These are phyloP conservation scores for Ganoderma lucidum DNA, from an alignment of 1,284 basidiomycete genomes.

Conservation along the genomic window DNA sequence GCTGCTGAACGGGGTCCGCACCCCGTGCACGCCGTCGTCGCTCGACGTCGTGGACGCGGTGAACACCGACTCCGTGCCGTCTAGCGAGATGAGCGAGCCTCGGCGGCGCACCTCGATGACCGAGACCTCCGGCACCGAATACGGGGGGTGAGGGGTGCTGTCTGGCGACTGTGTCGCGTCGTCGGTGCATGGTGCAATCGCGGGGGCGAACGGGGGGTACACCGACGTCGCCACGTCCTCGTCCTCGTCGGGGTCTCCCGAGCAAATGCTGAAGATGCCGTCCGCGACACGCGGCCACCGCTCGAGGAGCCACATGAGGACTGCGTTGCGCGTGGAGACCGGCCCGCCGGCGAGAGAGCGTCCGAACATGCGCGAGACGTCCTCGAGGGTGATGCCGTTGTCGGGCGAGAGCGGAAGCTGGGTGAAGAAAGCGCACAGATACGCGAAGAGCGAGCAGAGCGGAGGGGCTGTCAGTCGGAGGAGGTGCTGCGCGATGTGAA, in stretches of 20 bases:
- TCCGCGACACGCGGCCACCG: conserved; percentile 42
- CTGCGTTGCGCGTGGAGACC: conserved; percentile 20
- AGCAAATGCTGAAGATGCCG: conserved; percentile 34
- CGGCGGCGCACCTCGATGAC: neutral
- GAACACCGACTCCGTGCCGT: conserved; percentile 13
- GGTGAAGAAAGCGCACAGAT: conserved; percentile 68
- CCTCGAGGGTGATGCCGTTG: conserved; percentile 42
- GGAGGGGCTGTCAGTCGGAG: conserved; percentile 67
- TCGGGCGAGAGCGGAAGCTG: conserved; percentile 44
- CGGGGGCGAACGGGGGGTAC: neutral
- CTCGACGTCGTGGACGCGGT: conserved; percentile 46
- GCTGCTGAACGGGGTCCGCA: conserved; percentile 28
- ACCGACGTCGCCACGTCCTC: neutral
- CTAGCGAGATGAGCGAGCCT: conserved; percentile 4
- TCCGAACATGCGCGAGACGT: conserved; percentile 43
- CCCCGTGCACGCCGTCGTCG: conserved; percentile 56
- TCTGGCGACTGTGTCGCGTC: neutral
- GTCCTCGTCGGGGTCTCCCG: neutral
- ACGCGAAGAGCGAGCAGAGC: conserved; percentile 64
- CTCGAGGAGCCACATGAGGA: conserved; percentile 42
- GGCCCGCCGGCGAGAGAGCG: conserved; percentile 40
- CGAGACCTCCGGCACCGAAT: neutral
- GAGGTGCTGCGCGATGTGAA: conserved; percentile 58
- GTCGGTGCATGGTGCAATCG: neutral
- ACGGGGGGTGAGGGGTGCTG: neutral